phyloP scores from a whole-genome alignment of 2,329 filamentous ascomycete genomes.

The Fusarium poae region DNA sequence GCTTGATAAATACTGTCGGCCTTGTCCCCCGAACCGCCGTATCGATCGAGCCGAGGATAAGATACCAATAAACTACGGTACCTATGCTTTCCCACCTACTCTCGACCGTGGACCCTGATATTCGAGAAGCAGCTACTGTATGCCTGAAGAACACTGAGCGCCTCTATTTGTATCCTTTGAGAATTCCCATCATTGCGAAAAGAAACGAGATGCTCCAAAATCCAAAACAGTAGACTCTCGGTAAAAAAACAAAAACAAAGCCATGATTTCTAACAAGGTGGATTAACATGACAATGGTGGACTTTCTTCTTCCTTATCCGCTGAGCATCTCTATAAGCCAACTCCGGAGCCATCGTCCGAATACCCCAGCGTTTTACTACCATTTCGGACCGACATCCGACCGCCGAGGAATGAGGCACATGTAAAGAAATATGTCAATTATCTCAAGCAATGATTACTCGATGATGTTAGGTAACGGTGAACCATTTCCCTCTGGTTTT shows the following conservation, averaged over 20 bases:
- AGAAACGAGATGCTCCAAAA: no score
- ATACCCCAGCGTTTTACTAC: background rate
- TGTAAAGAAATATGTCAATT: constrained; percentile 13
- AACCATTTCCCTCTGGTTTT: no score
- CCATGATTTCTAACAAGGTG: no score
- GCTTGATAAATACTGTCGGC: constrained; percentile 3
- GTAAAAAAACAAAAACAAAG: no score
- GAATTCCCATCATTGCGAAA: no score
- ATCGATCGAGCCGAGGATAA: background rate
- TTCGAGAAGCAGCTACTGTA: constrained; percentile 41
- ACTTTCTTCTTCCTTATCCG: no score
- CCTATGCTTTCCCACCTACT: background rate
- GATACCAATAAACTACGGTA: no score
- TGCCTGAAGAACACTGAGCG: background rate
- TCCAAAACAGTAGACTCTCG: no score
- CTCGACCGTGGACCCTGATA: background rate
- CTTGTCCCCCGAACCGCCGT: constrained; percentile 10
- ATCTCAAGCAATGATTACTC: constrained; percentile 8
- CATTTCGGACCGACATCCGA: constrained; percentile 23
- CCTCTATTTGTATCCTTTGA: no score
- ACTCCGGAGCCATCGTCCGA: constrained; percentile 22
- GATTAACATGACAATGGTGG: no score
- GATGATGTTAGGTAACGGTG: constrained; percentile 1
- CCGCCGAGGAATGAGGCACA: background rate
- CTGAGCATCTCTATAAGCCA: background rate